These are phyloP conservation scores for Leccinum ambiguum DNA, from an alignment of 1,284 basidiomycete genomes.

Conservation along the genomic window DNA sequence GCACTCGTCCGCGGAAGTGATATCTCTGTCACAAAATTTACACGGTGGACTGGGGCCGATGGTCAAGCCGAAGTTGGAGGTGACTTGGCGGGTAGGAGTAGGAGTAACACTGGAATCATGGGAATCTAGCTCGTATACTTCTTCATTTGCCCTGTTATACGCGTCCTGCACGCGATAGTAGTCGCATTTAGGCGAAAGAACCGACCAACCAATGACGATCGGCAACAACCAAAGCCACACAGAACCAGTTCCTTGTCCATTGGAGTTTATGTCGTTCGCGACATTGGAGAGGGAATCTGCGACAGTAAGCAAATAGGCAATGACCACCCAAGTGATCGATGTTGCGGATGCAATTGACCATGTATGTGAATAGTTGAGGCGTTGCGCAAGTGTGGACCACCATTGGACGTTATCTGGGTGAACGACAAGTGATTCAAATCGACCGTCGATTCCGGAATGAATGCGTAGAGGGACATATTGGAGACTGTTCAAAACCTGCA, in stretches of 20 bases:
- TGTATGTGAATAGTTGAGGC: slow-evolving; percentile 27
- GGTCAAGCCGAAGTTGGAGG: slow-evolving; percentile 21
- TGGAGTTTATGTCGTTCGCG: slow-evolving; percentile 18
- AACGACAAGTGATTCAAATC: slow-evolving; percentile 31
- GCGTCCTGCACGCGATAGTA: slow-evolving; percentile 32
- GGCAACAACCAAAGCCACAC: slow-evolving; percentile 17
- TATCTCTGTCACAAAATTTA: neutral
- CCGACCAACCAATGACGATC: slow-evolving; percentile 41
- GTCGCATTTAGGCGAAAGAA: slow-evolving; percentile 42
- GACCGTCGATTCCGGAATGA: slow-evolving; percentile 18
- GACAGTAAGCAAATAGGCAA: slow-evolving; percentile 43
- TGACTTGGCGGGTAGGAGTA: slow-evolving; percentile 3
- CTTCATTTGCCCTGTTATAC: slow-evolving; percentile 32
- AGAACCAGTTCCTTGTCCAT: slow-evolving; percentile 38
- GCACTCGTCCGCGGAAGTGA: slow-evolving; percentile 21
- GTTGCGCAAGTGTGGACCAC: slow-evolving; percentile 27
- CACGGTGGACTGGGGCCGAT: slow-evolving; percentile 16
- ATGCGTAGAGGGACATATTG: slow-evolving; percentile 29
- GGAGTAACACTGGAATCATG: neutral
- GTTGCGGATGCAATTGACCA: slow-evolving; percentile 42
- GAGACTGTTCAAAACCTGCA: no score
- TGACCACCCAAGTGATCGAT: slow-evolving; percentile 41
- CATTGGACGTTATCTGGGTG: slow-evolving; percentile 33
- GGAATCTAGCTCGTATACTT: slow-evolving; percentile 5
- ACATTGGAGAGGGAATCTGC: slow-evolving; percentile 35